Percentiles rank a stretch among this genome's conserved stretches.
phyloP scores from a whole-genome alignment of 1,284 basidiomycete species.

The Coriolopsis trogii region DNA sequence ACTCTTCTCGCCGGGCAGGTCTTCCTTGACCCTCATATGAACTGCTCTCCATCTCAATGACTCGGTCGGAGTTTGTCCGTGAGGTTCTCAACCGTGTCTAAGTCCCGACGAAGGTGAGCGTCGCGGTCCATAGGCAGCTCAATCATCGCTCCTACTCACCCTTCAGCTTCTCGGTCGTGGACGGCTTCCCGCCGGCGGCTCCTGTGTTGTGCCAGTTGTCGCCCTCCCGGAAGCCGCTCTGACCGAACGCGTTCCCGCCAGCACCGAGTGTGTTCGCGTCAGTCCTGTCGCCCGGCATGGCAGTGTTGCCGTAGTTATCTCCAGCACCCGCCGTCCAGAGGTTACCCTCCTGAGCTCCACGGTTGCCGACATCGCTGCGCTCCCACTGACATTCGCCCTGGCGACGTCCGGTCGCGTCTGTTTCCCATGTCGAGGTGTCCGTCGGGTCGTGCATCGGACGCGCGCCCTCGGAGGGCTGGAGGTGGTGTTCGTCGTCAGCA shows the following conservation, averaged over 20 bases:
- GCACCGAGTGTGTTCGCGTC: conserved; percentile 24
- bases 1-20: no score
- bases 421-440: conserved; percentile 12
- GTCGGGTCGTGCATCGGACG: conserved; percentile 16
- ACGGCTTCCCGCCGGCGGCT: background rate
- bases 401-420: background rate
- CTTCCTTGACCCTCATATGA: no score
- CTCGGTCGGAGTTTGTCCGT: background rate
- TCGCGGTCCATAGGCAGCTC: background rate
- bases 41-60: no score
- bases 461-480: background rate
- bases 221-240: background rate
- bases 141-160: background rate
- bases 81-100: background rate
- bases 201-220: background rate
- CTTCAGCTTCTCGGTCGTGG: background rate
- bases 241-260: conserved; percentile 2
- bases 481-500: conserved; percentile 2
- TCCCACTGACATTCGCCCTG: conserved; percentile 2
- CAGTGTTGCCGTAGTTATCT: conserved; percentile 24
- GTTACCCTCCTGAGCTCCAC: conserved; percentile 5
- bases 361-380: conserved; percentile 2
- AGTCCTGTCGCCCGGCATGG: conserved; percentile 25
- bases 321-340: conserved; percentile 16
- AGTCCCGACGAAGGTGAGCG: background rate